phyloP scores from a whole-genome alignment of 306 rosid genomes.

The Prinsepia uniflora region DNA sequence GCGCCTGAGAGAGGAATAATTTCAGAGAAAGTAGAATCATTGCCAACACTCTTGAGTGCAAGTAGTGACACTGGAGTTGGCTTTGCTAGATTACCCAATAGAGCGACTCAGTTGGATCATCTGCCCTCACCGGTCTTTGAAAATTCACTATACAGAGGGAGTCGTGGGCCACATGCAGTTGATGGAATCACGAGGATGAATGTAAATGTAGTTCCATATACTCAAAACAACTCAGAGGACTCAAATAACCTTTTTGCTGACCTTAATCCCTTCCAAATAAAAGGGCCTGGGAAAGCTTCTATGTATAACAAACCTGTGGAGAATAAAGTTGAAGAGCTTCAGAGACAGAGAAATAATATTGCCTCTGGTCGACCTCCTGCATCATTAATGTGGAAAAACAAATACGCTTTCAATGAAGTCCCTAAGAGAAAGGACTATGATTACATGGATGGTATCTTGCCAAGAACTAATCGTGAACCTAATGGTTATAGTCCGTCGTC shows the following conservation, averaged over 20 bases:
- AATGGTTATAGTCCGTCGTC: slow-evolving; percentile 54
- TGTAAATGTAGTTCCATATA: slow-evolving; percentile 79
- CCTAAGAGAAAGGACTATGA: slow-evolving; percentile 57
- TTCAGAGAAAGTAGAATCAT: slow-evolving; percentile 51
- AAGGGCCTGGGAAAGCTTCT: slow-evolving; percentile 74
- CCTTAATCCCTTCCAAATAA: slow-evolving; percentile 85
- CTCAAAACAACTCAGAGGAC: slow-evolving; percentile 61
- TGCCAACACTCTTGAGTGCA: slow-evolving; percentile 40
- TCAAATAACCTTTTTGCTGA: slow-evolving; percentile 76
- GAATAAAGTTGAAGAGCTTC: slow-evolving; percentile 59
- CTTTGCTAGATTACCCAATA: slow-evolving; percentile 44
- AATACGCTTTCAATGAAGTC: slow-evolving; percentile 64
- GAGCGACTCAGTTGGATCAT: slow-evolving; percentile 39
- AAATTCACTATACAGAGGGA: slow-evolving; percentile 60
- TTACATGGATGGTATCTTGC: slow-evolving; percentile 32
- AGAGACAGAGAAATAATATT: slow-evolving; percentile 41
- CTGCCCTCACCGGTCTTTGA: slow-evolving; percentile 46
- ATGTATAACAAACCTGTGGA: slow-evolving; percentile 55
- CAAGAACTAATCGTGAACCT: slow-evolving; percentile 50
- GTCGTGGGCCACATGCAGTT: slow-evolving; percentile 59
- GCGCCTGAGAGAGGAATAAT: slow-evolving; percentile 41
- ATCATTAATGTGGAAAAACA: slow-evolving; percentile 78
- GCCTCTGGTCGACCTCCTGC: slow-evolving; percentile 60
- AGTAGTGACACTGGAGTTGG: slow-evolving; percentile 43
- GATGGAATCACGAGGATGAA: slow-evolving; percentile 70